Evolutionary conservation across 2,329 filamentous ascomycete species (phyloP), one percentile per base, ranked within the genome.

Genomic region (Pezicula rhizophila): DNA sequence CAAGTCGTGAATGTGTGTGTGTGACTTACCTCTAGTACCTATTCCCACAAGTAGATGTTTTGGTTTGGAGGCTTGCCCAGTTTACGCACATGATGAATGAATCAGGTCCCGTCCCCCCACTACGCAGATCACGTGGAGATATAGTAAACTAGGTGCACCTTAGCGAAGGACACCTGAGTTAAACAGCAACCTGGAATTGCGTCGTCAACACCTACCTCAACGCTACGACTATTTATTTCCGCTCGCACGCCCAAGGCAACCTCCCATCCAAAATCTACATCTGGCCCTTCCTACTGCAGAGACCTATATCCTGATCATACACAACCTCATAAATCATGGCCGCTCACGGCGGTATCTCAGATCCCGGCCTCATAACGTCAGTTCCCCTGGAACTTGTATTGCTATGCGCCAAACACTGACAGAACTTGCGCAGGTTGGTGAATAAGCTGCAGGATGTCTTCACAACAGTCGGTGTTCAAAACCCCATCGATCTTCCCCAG

Each of bases 361-460:
- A 84, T 71, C 80, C 80, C 58, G 77, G 78, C 62, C 77, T 84
- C 60, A 84, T 84, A 70, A 81, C 80, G 80, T 83, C 65, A 54
- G 72, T 66, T 52, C 45, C 52, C 54, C 60, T 51, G 54, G 48
- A 56, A 48, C 41, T 31, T 45, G 48, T 45, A 42, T 48, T 46
- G 39, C 38, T 52, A 56, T 60, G 50, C 53, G 57, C 60, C 56
- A 44, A 23, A 40, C 52, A 56, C 63, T 60, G 50, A 59, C 54
- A 51, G 33, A 43, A 33, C 43, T 52, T 47, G 23, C 54, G 47
- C 61, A 85, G 81, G 65, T 86, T 97, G 61, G 93, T 99, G 68
- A 99, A 99, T 78, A 97, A 95, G 77, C 84, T 99, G 42, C 93
- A 99, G 70, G 93, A 99, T 89, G 93, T 99, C 61, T 99, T 99